A percentile compares a stretch with the other conserved stretches of the same genome.
These are phyloP conservation scores for Erysiphe pulchra DNA, from an alignment of 2,329 filamentous ascomycete genomes.

Conservation along the genomic window DNA sequence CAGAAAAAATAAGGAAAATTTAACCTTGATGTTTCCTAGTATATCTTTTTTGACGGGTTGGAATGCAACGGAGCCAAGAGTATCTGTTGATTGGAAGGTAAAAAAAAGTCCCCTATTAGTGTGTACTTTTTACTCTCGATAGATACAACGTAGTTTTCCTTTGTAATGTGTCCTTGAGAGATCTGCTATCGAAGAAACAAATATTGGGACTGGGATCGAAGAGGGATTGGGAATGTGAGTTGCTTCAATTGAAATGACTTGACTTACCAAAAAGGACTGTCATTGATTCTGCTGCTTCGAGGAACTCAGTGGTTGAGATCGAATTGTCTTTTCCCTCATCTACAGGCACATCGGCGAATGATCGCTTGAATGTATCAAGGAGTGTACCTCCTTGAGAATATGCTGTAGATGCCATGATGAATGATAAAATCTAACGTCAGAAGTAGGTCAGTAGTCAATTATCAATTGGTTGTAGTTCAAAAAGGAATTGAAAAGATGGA, in stretches of 20 bases:
- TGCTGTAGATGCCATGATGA: conserved; percentile 2
- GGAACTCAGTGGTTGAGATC: conserved; percentile 63
- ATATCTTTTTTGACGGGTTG: conserved; percentile 79
- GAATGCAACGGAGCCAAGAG: conserved; percentile 51
- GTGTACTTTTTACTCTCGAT: no score
- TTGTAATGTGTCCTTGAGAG: no score
- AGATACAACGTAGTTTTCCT: no score
- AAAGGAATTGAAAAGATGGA: no score
- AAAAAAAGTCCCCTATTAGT: not conserved
- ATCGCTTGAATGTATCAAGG: conserved; percentile 62
- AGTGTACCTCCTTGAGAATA: conserved; percentile 29
- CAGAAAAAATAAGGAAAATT: conserved; percentile 3
- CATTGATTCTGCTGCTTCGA: conserved; percentile 71
- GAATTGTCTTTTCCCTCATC: conserved; percentile 48
- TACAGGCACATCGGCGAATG: conserved; percentile 62
- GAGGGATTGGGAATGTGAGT: not conserved
- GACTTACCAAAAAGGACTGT: conserved; percentile 58
- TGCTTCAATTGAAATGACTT: no score
- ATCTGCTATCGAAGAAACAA: no score
- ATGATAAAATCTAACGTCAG: not conserved
- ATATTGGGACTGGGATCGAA: not conserved
- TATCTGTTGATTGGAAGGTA: conserved; percentile 18
- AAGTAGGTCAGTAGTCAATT: no score
- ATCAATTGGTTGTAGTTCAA: no score
- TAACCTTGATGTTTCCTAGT: conserved; percentile 68